Percentiles rank a stretch among this genome's conserved stretches.
phyloP scores from a whole-genome alignment of 2,329 filamentous ascomycete species.

The Trichoderma hamatum region DNA sequence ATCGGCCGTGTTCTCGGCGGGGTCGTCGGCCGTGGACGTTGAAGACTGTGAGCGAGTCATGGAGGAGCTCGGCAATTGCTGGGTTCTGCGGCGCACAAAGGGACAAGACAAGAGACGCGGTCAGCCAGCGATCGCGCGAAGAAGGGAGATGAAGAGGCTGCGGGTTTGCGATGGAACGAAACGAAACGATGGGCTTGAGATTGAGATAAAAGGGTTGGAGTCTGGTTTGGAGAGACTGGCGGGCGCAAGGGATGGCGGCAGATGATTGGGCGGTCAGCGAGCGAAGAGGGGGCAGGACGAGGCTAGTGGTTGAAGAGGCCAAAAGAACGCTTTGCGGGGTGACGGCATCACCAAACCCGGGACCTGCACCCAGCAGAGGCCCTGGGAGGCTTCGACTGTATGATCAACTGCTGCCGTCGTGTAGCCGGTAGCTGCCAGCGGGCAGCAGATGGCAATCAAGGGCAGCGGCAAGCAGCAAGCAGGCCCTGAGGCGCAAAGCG shows the following conservation, averaged over 20 bases:
- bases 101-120: not conserved
- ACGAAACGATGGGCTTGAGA: too few species aligned
- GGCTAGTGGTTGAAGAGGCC: conserved; percentile 10
- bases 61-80: conserved; percentile 59
- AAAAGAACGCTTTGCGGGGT: conserved; percentile 20
- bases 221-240: conserved; percentile 11
- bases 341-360: conserved; percentile 8
- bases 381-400: not conserved
- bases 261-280: conserved; percentile 22
- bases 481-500: not conserved
- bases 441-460: not conserved
- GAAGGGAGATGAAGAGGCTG: not conserved
- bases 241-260: conserved; percentile 18
- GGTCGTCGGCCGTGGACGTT: conserved; percentile 78
- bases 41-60: conserved; percentile 76
- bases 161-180: not conserved
- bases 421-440: not conserved
- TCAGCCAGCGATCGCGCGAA: conserved; percentile 13
- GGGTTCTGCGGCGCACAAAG: conserved; percentile 47
- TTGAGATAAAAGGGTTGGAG: conserved; percentile 7
- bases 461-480: not conserved
- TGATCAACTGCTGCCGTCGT: not conserved
- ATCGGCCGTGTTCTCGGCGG: conserved; percentile 88
- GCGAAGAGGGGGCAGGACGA: not conserved
- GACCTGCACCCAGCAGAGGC: not conserved